phyloP scores from a whole-genome alignment of 1,284 basidiomycete genomes.

The Leccinum solheimii region DNA sequence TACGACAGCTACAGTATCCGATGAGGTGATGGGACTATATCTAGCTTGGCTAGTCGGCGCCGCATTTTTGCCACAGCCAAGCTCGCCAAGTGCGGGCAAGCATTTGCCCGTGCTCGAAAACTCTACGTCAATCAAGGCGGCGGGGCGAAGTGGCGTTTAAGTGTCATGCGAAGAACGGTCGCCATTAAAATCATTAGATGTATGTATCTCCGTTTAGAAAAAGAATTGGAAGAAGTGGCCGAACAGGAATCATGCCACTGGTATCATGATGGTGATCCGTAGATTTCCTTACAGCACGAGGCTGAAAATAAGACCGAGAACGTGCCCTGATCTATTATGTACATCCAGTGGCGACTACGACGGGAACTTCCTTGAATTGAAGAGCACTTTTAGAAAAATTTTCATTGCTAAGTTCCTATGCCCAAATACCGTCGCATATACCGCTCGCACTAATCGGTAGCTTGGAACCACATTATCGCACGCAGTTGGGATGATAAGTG shows the following conservation, averaged over 20 bases:
- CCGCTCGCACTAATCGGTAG: neutral
- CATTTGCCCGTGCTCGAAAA: slow-evolving; percentile 44
- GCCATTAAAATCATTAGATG: neutral
- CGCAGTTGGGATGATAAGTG: neutral
- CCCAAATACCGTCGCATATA: neutral
- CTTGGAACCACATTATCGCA: neutral
- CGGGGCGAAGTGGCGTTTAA: slow-evolving; percentile 49
- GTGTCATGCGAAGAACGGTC: neutral
- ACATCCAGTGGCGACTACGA: neutral
- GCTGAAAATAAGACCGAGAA: neutral
- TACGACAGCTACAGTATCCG: slow-evolving; percentile 69
- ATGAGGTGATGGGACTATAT: slow-evolving; percentile 82
- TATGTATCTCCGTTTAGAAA: neutral
- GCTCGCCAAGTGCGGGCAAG: slow-evolving; percentile 39
- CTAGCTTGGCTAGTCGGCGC: slow-evolving; percentile 93
- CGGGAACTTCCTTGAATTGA: neutral
- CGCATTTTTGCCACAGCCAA: slow-evolving; percentile 79
- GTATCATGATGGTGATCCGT: neutral
- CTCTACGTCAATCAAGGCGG: slow-evolving; percentile 39
- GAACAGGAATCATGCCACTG: neutral
- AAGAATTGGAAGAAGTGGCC: neutral
- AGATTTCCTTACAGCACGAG: neutral
- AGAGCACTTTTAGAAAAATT: neutral
- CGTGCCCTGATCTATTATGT: neutral
- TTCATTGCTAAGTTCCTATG: neutral